A percentile compares a stretch with the other conserved stretches of the same genome.
Evolutionary conservation across 805 yeast genomes (phyloP).

Genomic region (Kuraishia ogatae): DNA sequence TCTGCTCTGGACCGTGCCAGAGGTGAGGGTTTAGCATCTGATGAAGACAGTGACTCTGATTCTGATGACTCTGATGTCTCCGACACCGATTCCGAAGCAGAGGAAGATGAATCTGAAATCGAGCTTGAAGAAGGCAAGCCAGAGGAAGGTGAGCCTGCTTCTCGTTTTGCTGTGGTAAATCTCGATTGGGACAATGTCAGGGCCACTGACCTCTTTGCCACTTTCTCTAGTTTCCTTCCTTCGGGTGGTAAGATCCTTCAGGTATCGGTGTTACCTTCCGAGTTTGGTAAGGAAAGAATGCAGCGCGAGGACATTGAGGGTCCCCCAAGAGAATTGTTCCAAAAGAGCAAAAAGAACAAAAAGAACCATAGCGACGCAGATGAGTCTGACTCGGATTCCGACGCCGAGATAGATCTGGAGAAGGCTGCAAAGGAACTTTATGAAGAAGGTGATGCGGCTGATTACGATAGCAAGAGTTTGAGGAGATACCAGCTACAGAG

Average conservation of each 20-base stretch:
- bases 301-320: constrained; percentile 85
- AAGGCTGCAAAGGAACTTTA: constrained; percentile 62
- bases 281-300: constrained; percentile 89
- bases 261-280: constrained; percentile 78
- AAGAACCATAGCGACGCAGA: constrained; percentile 27
- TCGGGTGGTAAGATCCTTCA: constrained; percentile 57
- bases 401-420: constrained; percentile 33
- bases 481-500: constrained; percentile 91
- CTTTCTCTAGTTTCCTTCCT: constrained; percentile 81
- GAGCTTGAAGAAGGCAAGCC: constrained; percentile 53
- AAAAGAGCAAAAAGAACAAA: constrained; percentile 30
- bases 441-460: constrained; percentile 74
- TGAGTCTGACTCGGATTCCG: constrained; percentile 37
- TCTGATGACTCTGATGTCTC: constrained; percentile 27
- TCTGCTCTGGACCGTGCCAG: constrained; percentile 50
- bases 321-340: constrained; percentile 81
- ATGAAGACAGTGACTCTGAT: constrained; percentile 18
- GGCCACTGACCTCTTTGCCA: constrained; percentile 81
- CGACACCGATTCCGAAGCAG: constrained; percentile 36
- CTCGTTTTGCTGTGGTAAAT: constrained; percentile 82
- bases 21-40: constrained; percentile 43
- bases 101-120: constrained; percentile 40
- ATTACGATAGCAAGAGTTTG: constrained; percentile 75
- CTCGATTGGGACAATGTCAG: constrained; percentile 96
- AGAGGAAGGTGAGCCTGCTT: constrained; percentile 83